A percentile compares a stretch with the other conserved stretches of the same genome.
Conservation (phyloP, 2,329 filamentous ascomycete genomes). For the Geoglossum cookeanum region DNA sequence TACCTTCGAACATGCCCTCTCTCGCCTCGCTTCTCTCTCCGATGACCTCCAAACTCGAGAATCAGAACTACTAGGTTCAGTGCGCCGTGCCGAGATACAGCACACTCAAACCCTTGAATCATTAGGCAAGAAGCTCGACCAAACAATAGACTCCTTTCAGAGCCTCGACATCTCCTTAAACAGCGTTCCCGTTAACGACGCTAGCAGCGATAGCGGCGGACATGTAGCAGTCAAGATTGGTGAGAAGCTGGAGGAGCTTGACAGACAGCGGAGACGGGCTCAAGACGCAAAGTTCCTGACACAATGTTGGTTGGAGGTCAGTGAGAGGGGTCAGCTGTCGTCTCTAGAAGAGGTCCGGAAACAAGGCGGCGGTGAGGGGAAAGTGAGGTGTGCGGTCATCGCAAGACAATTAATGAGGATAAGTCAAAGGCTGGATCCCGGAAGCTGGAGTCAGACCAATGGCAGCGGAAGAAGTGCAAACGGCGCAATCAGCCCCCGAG, state of each 20-base stretch:
- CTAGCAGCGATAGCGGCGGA: slow-evolving; percentile 43
- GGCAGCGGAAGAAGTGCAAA: slow-evolving; percentile 18
- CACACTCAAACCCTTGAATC: slow-evolving; percentile 83
- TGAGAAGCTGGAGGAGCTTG: slow-evolving; percentile 80
- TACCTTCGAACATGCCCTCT: slow-evolving; percentile 65
- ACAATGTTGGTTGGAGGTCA: slow-evolving; percentile 92
- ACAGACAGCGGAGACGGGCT: slow-evolving; percentile 74
- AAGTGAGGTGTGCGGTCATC: slow-evolving; percentile 85
- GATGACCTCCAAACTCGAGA: slow-evolving; percentile 80
- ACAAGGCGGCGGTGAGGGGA: slow-evolving; percentile 73
- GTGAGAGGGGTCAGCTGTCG: slow-evolving; percentile 68
- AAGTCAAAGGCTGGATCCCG: slow-evolving; percentile 71
- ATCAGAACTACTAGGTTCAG: slow-evolving; percentile 76
- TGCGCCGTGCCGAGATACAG: slow-evolving; percentile 76
- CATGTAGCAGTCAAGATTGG: slow-evolving; percentile 91
- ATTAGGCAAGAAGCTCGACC: slow-evolving; percentile 71
- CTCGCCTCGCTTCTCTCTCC: slow-evolving; percentile 48
- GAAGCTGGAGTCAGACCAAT: slow-evolving; percentile 43
- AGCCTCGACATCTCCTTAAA: slow-evolving; percentile 70
- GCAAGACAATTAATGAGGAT: slow-evolving; percentile 85
- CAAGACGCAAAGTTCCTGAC: slow-evolving; percentile 89
- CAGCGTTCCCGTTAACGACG: slow-evolving; percentile 30
- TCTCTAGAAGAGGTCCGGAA: slow-evolving; percentile 77
- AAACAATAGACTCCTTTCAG: slow-evolving; percentile 84
- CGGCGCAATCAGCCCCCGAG: slow-evolving; percentile 29